Percentiles rank a stretch among this genome's conserved stretches.
Evolutionary conservation across 257 asterid genomes (phyloP).

Genomic region (Solanum neorickii): DNA sequence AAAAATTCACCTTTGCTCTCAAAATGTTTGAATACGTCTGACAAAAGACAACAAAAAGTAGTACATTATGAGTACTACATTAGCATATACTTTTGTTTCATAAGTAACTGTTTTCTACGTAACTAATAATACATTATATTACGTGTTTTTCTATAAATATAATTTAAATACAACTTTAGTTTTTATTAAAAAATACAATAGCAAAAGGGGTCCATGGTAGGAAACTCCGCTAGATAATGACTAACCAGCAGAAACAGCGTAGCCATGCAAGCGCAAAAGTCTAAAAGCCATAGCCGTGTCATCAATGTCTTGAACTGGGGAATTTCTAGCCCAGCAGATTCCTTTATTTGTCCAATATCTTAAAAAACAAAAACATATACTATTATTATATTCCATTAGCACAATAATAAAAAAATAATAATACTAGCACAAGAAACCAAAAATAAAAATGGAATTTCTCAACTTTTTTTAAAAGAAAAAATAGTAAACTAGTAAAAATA

Average conservation of each 20-base stretch:
- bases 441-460: not conserved
- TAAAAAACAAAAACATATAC: not conserved
- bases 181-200: not conserved
- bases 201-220: not conserved
- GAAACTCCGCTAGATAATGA: not conserved
- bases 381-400: not conserved
- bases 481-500: not conserved
- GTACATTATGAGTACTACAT: not conserved
- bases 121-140: too few relatives aligned
- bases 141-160: too few relatives aligned
- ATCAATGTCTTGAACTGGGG: conserved; percentile 63
- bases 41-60: not conserved
- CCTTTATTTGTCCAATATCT: conserved; percentile 79
- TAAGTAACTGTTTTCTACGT: not conserved
- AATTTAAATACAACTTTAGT: not conserved
- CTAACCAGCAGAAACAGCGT: conserved; percentile 62
- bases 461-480: not conserved
- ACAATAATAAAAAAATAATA: not conserved
- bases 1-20: conserved; percentile 62
- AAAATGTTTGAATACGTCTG: conserved; percentile 67
- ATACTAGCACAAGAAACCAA: not conserved
- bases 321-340: conserved; percentile 83
- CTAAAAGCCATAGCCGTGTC: conserved; percentile 98
- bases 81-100: not conserved
- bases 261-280: conserved; percentile 75